A percentile compares a stretch with the other conserved stretches of the same genome.
These are phyloP conservation scores for Gardenia jasminoides DNA, from an alignment of 257 asterid genomes.

Conservation along the genomic window DNA sequence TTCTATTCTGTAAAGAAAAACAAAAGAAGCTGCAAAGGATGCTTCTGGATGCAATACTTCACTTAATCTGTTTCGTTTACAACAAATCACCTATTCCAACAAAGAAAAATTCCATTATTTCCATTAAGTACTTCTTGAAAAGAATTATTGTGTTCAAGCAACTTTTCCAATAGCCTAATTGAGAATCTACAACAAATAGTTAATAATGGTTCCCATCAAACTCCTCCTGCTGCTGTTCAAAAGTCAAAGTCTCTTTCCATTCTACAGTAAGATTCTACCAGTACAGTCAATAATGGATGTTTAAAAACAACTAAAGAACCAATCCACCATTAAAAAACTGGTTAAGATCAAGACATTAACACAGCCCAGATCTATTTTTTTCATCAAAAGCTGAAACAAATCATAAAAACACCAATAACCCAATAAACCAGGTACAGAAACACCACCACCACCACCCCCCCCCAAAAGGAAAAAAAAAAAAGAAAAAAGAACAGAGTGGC, in stretches of 20 bases:
- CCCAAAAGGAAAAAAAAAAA: too few species aligned
- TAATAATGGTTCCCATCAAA: conserved; percentile 11
- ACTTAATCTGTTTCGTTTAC: neutral
- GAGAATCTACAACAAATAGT: conserved; percentile 7
- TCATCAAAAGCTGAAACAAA: conserved; percentile 9
- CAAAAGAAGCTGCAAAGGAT: too few species aligned
- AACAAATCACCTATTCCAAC: conserved; percentile 1
- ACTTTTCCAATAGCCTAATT: conserved; percentile 11
- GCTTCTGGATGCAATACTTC: neutral
- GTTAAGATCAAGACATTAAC: conserved; percentile 16
- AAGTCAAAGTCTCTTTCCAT: conserved; percentile 23
- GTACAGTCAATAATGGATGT: conserved; percentile 28
- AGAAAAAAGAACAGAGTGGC: too few species aligned
- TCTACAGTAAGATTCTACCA: neutral
- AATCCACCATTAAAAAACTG: neutral
- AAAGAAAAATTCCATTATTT: neutral
- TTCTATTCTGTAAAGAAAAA: neutral
- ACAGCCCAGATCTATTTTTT: conserved; percentile 27
- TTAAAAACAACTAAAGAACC: conserved; percentile 2
- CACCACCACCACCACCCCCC: too few species aligned
- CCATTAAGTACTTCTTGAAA: neutral
- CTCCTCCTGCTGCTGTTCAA: neutral
- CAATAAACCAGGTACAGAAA: neutral
- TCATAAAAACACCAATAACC: neutral
- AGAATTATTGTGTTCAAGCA: conserved; percentile 4